Conservation (phyloP, 352 stramenopile species). For the Phytopythium sindhum region DNA sequence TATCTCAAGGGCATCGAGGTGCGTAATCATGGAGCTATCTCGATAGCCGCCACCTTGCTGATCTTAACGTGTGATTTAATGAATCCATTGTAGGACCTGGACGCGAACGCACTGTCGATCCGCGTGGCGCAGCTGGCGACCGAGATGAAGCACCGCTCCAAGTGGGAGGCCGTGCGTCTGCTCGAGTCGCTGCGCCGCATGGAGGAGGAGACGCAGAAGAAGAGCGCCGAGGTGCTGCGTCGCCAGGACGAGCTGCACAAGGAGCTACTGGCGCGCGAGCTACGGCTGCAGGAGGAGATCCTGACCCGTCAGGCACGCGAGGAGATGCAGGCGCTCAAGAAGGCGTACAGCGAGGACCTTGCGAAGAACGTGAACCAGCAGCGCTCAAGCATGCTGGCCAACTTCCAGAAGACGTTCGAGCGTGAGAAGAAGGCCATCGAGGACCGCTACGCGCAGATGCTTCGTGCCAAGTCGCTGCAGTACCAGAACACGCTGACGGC, state of each 20-base stretch:
- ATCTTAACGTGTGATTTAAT: not conserved
- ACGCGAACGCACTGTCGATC: conserved; percentile 65
- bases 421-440: conserved; percentile 65
- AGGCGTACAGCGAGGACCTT: conserved; percentile 61
- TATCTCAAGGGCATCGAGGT: conserved; percentile 72
- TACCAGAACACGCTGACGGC: conserved; percentile 55
- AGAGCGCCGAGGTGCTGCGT: conserved; percentile 58
- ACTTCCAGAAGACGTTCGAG: conserved; percentile 54
- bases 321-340: conserved; percentile 59
- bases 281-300: conserved; percentile 70
- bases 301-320: conserved; percentile 55
- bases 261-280: conserved; percentile 69
- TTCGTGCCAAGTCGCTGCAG: conserved; percentile 48
- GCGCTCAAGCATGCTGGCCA: conserved; percentile 48
- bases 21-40: conserved; percentile 9
- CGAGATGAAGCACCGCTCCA: conserved; percentile 86
- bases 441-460: conserved; percentile 39
- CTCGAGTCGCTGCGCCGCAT: conserved; percentile 72
- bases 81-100: conserved; percentile 45
- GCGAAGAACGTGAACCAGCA: conserved; percentile 58
- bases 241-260: conserved; percentile 71
- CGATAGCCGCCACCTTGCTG: not conserved
- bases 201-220: conserved; percentile 75
- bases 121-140: conserved; percentile 75
- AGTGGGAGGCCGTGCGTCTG: conserved; percentile 78